Base-by-base conservation (phyloP, 306 rosid genomes). In the Gastrolobium villosum region DNA sequence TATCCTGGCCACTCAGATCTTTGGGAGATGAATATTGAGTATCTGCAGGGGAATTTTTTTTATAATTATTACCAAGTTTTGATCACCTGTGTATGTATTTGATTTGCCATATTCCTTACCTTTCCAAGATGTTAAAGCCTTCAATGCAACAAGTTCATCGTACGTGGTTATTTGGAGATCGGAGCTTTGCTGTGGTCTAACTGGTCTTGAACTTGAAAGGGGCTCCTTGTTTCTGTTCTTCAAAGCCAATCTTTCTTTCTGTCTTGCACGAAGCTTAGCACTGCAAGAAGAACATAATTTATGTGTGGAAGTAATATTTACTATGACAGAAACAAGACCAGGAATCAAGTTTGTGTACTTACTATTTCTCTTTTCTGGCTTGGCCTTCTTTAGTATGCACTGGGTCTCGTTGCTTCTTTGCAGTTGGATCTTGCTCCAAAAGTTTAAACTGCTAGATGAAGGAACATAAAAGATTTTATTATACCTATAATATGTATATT, bases 251-350 rank as follows among this genome's bases (percentile, higher is more conserved):
- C n/a, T 53, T 11, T 40, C 45, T 62, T 44, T 70, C 13, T 52
- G 70, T 49, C 50, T 77, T 54, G 10, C 39, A 6, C 31, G 66
- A 78, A 83, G 73, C 44, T 49, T 34, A 4, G 8, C 59, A 55
- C 79, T 82, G 72, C 60, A 34, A 41, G 26, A 45, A 81, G 41
- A 75, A 43, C 26, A 31, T 45, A 32, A 9, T 63, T 52, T 31
- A 34, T 60, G 31, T 43, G 31, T 57, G 5, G 20, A 5, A 11
- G 10, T n/a, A 57, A n/a, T 5, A 36, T 30, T 54, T 8, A 68
- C 3, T 20, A 6, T 1, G 34, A 37, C 7, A 15, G 11, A 50
- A 52, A 63, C 57, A 50, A 31, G 34, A 50, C 52, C 54, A 26
- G 34, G 55, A 41, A 26, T 28, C 3, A 39, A 41, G 56, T 52